Percentiles rank a stretch among this genome's conserved stretches.
Conservation (phyloP, 75 land plant genomes). For the Picea glauca region DNA sequence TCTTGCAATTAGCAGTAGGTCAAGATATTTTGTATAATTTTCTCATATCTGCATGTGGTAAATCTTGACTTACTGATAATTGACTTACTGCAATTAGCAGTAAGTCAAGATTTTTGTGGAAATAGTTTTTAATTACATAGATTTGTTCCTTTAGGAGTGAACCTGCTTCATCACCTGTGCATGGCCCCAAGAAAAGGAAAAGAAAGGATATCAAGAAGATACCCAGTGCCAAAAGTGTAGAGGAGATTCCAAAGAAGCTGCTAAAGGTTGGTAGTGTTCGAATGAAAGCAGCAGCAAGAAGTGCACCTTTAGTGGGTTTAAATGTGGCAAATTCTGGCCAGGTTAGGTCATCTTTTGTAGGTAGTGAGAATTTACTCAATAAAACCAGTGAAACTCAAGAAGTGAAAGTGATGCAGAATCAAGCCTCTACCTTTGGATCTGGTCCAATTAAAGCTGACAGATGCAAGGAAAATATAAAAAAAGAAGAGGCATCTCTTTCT, state of each 20-base stretch:
- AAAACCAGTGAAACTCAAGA: constrained; percentile 8
- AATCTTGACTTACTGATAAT: background rate
- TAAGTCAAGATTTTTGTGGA: background rate
- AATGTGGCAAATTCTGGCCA: constrained; percentile 3
- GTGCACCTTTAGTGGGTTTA: constrained; percentile 15
- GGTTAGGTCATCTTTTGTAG: background rate
- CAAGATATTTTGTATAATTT: too few relatives aligned
- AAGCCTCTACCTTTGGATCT: constrained; percentile 3
- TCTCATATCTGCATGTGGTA: too few relatives aligned
- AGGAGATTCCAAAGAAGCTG: constrained; percentile 22
- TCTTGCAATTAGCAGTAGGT: too few relatives aligned
- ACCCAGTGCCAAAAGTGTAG: constrained; percentile 17
- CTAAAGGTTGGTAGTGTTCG: constrained; percentile 21
- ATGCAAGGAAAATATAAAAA: constrained; percentile 14
- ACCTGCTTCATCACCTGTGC: constrained; percentile 17
- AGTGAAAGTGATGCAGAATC: constrained; percentile 12
- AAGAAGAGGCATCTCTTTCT: constrained; percentile 16
- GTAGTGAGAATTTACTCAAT: constrained; percentile 9
- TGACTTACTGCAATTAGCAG: background rate
- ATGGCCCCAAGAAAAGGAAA: constrained; percentile 52
- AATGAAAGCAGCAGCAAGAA: constrained; percentile 29
- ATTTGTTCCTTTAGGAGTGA: constrained; percentile 7
- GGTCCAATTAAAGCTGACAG: constrained; percentile 13
- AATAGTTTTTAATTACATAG: background rate
- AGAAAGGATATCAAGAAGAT: constrained; percentile 42